These are phyloP conservation scores for Areca catechu DNA, from an alignment of 176 grass and related monocot species.

Conservation along the genomic window DNA sequence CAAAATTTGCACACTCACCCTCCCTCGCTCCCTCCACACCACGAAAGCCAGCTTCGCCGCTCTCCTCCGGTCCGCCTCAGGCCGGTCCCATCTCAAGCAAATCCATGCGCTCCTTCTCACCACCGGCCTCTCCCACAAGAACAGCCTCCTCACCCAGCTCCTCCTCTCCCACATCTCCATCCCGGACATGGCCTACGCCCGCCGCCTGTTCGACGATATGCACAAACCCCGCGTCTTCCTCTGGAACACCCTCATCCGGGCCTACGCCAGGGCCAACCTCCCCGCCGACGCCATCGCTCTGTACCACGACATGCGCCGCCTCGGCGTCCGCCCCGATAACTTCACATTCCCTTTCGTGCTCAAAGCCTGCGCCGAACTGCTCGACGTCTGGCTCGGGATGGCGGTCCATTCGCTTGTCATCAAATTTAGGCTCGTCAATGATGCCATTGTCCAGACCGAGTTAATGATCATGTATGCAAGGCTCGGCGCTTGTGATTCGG, in stretches of 20 bases:
- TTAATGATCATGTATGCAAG: slow-evolving; percentile 14
- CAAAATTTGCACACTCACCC: too few relatives aligned
- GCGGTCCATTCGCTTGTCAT: slow-evolving; percentile 2
- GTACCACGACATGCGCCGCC: slow-evolving; percentile 1
- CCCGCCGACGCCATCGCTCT: not conserved
- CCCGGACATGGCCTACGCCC: slow-evolving; percentile 1
- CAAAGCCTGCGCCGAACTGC: slow-evolving; percentile 8
- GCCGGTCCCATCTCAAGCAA: not conserved
- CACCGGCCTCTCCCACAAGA: slow-evolving; percentile 11
- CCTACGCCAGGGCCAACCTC: not conserved
- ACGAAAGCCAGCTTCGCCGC: slow-evolving; percentile 13
- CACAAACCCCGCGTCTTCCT: slow-evolving; percentile 16
- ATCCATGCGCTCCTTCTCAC: slow-evolving; percentile 12
- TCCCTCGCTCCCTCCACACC: too few relatives aligned
- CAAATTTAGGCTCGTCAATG: not conserved
- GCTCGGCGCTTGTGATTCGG: slow-evolving; percentile 1
- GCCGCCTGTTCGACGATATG: slow-evolving; percentile 15
- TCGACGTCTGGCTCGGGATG: not conserved
- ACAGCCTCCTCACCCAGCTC: slow-evolving; percentile 9
- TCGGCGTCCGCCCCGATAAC: slow-evolving; percentile 13
- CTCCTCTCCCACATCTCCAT: slow-evolving; percentile 3
- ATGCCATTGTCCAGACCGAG: slow-evolving; percentile 3
- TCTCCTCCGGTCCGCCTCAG: not conserved
- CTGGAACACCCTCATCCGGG: slow-evolving; percentile 18
- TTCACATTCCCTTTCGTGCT: slow-evolving; percentile 21